phyloP scores from a whole-genome alignment of 2,329 filamentous ascomycete genomes.

The Diaporthe ampelina region DNA sequence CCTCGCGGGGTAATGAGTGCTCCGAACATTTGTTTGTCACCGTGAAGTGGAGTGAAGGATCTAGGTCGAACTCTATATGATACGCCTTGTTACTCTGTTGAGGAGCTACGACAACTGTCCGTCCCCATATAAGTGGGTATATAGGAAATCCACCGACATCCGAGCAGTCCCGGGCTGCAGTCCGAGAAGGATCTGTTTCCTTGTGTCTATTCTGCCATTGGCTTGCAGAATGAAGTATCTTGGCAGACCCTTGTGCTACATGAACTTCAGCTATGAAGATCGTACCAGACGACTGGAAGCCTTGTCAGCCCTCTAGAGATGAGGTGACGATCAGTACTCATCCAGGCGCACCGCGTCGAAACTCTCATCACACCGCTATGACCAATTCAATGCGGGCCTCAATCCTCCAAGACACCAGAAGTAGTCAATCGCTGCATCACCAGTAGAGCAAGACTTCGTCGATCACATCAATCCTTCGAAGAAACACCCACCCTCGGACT shows the following conservation, averaged over 20 bases:
- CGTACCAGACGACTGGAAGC: background rate
- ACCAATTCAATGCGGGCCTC: background rate
- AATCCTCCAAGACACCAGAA: background rate
- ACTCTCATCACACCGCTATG: slow-evolving; percentile 1
- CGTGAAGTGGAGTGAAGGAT: slow-evolving; percentile 5
- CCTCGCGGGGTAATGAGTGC: background rate
- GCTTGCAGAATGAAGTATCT: background rate
- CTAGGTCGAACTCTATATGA: background rate
- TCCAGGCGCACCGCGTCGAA: background rate
- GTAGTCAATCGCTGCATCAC: background rate
- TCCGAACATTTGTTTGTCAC: background rate
- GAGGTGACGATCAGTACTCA: background rate
- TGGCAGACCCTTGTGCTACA: no score
- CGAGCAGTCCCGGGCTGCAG: background rate
- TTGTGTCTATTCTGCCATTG: background rate
- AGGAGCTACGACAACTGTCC: background rate
- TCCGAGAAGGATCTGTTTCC: slow-evolving; percentile 21
- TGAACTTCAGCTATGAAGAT: slow-evolving; percentile 15
- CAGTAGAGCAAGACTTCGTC: background rate
- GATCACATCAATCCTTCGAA: slow-evolving; percentile 21
- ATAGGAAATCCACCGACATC: slow-evolving; percentile 8
- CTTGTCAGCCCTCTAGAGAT: background rate
- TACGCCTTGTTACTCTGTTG: background rate
- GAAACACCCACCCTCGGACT: slow-evolving; percentile 4
- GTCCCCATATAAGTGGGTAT: slow-evolving; percentile 1